These are phyloP conservation scores for Triticum urartu DNA, from an alignment of 176 grass and related monocot species.

Conservation along the genomic window DNA sequence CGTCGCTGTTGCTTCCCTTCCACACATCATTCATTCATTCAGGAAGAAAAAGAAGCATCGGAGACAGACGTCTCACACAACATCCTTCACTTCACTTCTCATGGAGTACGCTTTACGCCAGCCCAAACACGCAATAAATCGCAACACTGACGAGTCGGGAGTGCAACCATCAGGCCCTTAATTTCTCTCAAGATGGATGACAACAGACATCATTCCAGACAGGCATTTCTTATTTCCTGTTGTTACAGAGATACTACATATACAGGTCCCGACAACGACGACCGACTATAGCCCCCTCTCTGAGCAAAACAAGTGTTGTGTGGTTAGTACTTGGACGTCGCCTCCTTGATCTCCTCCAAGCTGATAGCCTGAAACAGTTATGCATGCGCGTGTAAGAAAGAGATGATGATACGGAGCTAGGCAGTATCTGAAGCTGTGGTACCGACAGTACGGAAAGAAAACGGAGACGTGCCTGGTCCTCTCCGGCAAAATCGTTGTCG, in stretches of 20 bases:
- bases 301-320: not conserved
- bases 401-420: not conserved
- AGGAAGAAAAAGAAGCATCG: not conserved
- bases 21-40: not conserved
- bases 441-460: not conserved
- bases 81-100: not conserved
- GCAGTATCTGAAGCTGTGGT: not conserved
- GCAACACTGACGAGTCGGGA: not conserved
- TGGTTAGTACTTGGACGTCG: conserved; percentile 69
- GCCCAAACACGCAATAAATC: conserved; percentile 1
- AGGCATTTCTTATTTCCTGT: conserved; percentile 18
- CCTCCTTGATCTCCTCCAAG: conserved; percentile 82
- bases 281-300: not conserved
- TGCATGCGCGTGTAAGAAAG: not conserved
- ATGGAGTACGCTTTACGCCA: not conserved
- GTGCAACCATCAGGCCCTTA: not conserved
- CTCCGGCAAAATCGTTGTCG: conserved; percentile 87
- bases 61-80: not conserved
- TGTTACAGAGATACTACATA: conserved; percentile 19
- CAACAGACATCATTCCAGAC: not conserved
- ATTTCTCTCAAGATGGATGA: not conserved
- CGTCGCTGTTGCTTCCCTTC: conserved; percentile 31
- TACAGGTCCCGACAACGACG: not conserved
- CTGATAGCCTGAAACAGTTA: conserved; percentile 51
- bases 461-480: conserved; percentile 61